Base-by-base conservation (phyloP, 305 asterid species). In the Plantago lanceolata region DNA sequence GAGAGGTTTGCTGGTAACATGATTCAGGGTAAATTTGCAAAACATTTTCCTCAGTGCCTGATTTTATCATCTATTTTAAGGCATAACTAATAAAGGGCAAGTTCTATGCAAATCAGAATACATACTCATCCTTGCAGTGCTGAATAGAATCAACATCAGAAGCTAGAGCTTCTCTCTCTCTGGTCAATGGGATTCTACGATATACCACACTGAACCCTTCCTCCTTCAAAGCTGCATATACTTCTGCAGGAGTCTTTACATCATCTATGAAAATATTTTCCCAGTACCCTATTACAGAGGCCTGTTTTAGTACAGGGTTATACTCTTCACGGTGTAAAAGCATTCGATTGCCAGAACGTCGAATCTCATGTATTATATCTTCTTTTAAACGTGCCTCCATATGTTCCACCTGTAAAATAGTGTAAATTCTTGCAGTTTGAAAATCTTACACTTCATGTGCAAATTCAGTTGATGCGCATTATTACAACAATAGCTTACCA, bases 311-410 rank as follows among this genome's bases (percentile, higher is more conserved):
- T 61, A 89, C 82, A 57, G 98, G 95, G 71, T 84, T 85, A 76
- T 75, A 92, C 59, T 92, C 98, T 85, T 92, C 98, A 58, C 98
- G 97, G 69, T 92, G 98, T 68, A 93, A 82, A 81, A 93, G 96
- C 97, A 93, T 87, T 72, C 98, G 80, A 73, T 96, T 95, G 73
- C 97, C 96, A 84, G 94, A 89, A 56, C 70, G 84, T 71, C 76
- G 80, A 57, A 89, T 93, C 81, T 87, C 98, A 64, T 79, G 68
- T 69, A 80, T 75, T 67, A 93, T 93, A 75, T 93, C 98, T 79
- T 93, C 97, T 73, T 93, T 93, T 74, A 89, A 73, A 61, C 97
- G 95, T 66, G 81, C 90, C 77, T 93, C 98, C 96, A 93, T 84
- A 75, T 93, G 85, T 79, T 93, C 95, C 78, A 92, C 98, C 98